Base-by-base conservation (phyloP, 768 basidiomycete genomes). In the Suillus brevipes region DNA sequence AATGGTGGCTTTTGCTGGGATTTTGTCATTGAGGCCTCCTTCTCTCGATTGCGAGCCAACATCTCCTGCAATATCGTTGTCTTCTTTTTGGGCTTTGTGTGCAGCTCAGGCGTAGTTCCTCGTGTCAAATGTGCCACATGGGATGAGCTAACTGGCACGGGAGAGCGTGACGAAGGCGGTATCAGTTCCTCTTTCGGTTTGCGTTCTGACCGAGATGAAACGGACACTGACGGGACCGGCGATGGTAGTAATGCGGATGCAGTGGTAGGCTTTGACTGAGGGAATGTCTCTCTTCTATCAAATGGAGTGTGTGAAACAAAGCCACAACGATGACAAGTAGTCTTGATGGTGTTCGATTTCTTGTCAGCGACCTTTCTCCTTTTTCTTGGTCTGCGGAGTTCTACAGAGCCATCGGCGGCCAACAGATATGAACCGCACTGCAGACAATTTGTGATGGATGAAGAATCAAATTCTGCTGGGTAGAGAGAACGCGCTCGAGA, bases 1-100 rank as follows among this genome's bases (percentile, higher is more conserved):
- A 65, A 69, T 18, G 67, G 69, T 57, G 62, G 68, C 53, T 68
- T 71, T 64, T 65, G 65, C 9, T 47, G 68, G 3, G 66, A 62
- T 74, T 71, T 67, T 31, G 38, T 31, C 57, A 34, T 65, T 64
- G 67, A 69, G 72, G 77, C 75, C 68, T 78, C 79, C 59, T 78
- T 78, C 71, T 84, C 79, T 69, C 82, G 84, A 66, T 88, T 89
- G 47, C 84, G 83, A 34, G 82, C 82, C 40, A 92, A 79, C 79
- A 93, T 82, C 50, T 86, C 82, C 72, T 87, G 89, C 49, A 93
- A 71, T 12, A 82, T 82, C 1, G 47, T 49, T 1, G 82, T 74
- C 68, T 83, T 85, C 73, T 86, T 86, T 75, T 89, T 89, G 13
- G 78, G 72, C 12, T 81, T 80, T 9, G 77, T 62, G 61, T 79